Base-by-base conservation (phyloP, 805 yeast genomes). In the Yamadazyma kitorensis region DNA sequence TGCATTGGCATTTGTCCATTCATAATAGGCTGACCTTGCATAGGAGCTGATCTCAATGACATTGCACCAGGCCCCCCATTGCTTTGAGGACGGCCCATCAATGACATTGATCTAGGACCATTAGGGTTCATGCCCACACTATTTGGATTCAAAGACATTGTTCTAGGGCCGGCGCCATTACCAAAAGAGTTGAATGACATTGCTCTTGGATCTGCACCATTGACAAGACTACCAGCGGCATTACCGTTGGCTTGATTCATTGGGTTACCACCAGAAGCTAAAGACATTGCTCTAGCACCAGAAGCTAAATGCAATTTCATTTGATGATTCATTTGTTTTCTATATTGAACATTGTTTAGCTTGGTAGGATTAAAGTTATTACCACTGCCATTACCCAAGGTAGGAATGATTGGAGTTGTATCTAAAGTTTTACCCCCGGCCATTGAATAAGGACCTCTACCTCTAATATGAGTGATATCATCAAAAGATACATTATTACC, bases 401-500 rank as follows among this genome's bases (percentile, higher is more conserved):
- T 82, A 5, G 94, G 94, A 24, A 85, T 83, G 42, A 81, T 77
- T 6, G 93, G 89, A 0, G 86, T 71, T 0, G 89, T 71, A 42
- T 81, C 86, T 36, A 64, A 55, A 5, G 55, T 34, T 20, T 50
- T 44, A 11, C 25, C 52, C 40, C 31, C 68, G 20, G 45, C 62
- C 13, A 71, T 62, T 3, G 81, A 82, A 50, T 81, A 82, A 20
- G 86, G 74, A 4, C 85, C 85, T 24, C 82, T 70, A 44, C 80
- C 86, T 32, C 82, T 64, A 2, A 80, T 58, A 31, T 80, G 80
- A 16, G 78, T 62, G 7, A 85, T 61, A 48, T 84, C 89, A 42
- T 75, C 77, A 43, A 81, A 80, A 0, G 86, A 74, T 42, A 82
- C 59, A 17, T 56, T 54, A 6, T 62, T 54, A 2, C 62, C 66